Base-by-base conservation (phyloP, 2,329 filamentous ascomycete species). In the Trematosphaeria pertusa region DNA sequence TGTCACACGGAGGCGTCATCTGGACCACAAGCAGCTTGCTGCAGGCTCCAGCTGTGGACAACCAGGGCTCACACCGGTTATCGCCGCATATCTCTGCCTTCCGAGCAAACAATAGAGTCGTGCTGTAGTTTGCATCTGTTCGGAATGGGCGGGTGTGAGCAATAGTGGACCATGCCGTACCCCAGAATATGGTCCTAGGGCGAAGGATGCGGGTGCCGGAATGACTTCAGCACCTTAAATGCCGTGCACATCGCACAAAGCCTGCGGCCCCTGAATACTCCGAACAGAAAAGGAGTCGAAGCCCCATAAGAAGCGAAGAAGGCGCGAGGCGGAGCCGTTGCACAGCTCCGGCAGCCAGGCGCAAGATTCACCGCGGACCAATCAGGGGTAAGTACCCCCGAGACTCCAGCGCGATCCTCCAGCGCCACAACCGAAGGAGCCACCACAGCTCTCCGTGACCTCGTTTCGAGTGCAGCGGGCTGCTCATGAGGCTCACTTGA, bases 171-270 rank as follows among this genome's bases (percentile, higher is more conserved):
- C 32, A 37, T 41, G 35, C 38, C 19, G 5, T 31, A 26, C 43
- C 39, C 34, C 30, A 35, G 21, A 41, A 37, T 31, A 26, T 35
- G 36, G 12, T 28, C 32, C 11, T 10, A 14, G 26, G 44, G 37
- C 37, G 20, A 42, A 37, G 32, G 44, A 42, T 37, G 26, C 31
- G 42, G 47, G 50, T 37, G 43, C 48, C 58, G 54, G 54, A 61
- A 55, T 64, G 61, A 64, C 59, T 58, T 59, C 62, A 63, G 60
- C 59, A 58, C 59, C 31, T 46, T 54, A 49, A 48, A 38, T n/a
- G 12, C 30, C 21, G 34, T 22, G 35, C n/a, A n/a, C n/a, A n/a
- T 46, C 46, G 38, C 50, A 52, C 36, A 39, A 21, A 8, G 19
- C 26, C 18, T 31, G 26, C 30, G 14, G 28, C 56, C 31, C 50